phyloP scores from a whole-genome alignment of 2,329 filamentous ascomycete genomes.

The Penicillium sp. region DNA sequence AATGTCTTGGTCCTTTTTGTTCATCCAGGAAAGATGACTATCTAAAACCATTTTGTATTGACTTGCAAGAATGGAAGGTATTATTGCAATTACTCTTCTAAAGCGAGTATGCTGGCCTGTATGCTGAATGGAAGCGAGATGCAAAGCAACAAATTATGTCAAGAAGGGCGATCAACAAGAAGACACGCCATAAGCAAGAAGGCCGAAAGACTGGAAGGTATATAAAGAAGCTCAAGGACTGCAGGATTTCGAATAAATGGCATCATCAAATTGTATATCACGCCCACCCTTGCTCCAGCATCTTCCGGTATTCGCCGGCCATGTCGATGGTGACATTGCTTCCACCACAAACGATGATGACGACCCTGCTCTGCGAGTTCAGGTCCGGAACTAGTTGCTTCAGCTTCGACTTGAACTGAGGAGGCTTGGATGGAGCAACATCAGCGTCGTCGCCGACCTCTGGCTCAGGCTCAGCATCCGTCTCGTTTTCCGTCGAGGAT shows the following conservation, averaged over 20 bases:
- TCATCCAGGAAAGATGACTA: too few relatives aligned
- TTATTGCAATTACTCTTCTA: conserved; percentile 8
- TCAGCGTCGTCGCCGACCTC: conserved; percentile 8
- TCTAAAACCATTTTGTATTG: too few relatives aligned
- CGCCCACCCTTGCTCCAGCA: conserved; percentile 42
- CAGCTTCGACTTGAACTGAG: conserved; percentile 46
- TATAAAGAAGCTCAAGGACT: not conserved
- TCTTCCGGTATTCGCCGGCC: conserved; percentile 57
- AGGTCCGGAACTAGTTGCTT: conserved; percentile 62
- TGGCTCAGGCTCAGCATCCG: conserved; percentile 22
- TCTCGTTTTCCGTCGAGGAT: conserved; percentile 29
- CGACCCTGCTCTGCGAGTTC: conserved; percentile 66
- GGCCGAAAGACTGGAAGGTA: conserved; percentile 7
- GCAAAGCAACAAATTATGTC: not conserved
- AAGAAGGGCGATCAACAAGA: conserved; percentile 3
- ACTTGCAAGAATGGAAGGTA: not conserved
- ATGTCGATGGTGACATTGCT: conserved; percentile 63
- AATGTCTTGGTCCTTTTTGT: too few relatives aligned
- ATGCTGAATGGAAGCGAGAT: conserved; percentile 5
- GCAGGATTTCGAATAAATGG: not conserved
- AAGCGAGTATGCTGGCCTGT: conserved; percentile 5
- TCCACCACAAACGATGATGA: conserved; percentile 82
- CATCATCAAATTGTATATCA: conserved; percentile 14
- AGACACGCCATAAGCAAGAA: conserved; percentile 5
- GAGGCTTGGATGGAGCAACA: conserved; percentile 5